Conservation (phyloP, 495 filamentous ascomycete genomes). For the Parmelia sp. region DNA sequence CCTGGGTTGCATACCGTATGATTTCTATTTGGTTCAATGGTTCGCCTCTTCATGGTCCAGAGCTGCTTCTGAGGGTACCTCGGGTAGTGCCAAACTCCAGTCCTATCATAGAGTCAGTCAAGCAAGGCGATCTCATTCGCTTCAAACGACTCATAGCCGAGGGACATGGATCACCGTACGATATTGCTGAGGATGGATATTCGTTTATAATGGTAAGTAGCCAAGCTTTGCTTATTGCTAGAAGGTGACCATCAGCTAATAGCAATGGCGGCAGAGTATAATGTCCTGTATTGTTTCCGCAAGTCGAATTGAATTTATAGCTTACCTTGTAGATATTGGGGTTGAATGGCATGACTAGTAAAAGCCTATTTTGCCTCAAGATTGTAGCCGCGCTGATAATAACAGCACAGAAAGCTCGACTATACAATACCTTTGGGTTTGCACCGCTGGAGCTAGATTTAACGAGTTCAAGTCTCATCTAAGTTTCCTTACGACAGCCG, state of each 20-base stretch:
- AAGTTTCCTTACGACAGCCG: not conserved
- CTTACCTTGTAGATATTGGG: too few relatives aligned
- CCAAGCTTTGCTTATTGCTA: not conserved
- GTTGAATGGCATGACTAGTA: too few relatives aligned
- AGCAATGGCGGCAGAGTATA: not conserved
- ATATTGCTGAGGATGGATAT: not conserved
- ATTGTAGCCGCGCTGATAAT: too few relatives aligned
- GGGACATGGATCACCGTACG: constrained; percentile 2
- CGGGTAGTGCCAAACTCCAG: not conserved
- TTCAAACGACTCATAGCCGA: not conserved
- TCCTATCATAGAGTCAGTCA: not conserved
- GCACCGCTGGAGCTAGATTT: too few relatives aligned
- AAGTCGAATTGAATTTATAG: too few relatives aligned
- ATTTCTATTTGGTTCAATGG: not conserved
- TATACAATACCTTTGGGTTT: too few relatives aligned
- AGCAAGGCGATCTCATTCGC: not conserved
- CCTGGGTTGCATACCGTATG: constrained; percentile 2
- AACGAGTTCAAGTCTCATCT: not conserved
- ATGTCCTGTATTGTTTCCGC: too few relatives aligned
- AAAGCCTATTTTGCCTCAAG: too few relatives aligned
- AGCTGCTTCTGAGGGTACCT: not conserved
- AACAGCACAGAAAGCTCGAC: too few relatives aligned
- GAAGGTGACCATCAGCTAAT: not conserved
- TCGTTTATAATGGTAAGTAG: too few relatives aligned
- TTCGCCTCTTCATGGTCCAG: not conserved